A percentile compares a stretch with the other conserved stretches of the same genome.
Conservation (phyloP, 306 rosid genomes). For the Prunus padus region DNA sequence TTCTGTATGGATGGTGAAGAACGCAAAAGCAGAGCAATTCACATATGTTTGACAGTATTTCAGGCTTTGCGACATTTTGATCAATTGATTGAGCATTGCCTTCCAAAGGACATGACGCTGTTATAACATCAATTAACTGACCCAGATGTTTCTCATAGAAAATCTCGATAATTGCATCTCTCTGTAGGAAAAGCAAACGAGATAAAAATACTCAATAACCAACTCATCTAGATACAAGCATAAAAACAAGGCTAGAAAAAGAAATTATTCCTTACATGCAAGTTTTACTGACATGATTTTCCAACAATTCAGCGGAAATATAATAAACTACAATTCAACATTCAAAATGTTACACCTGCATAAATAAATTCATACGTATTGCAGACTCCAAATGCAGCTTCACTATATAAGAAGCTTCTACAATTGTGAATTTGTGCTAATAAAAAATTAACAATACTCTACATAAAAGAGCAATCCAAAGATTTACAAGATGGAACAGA, state of each 20-base stretch:
- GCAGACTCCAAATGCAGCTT: conserved; percentile 30
- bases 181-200: conserved; percentile 55
- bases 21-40: conserved; percentile 96
- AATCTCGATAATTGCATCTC: conserved; percentile 76
- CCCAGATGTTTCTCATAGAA: conserved; percentile 92
- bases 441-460: background rate
- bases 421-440: background rate
- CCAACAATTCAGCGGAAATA: conserved; percentile 56
- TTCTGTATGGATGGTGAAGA: conserved; percentile 90
- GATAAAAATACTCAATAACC: conserved; percentile 23
- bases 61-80: conserved; percentile 66
- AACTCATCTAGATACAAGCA: conserved; percentile 15
- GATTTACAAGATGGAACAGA: background rate
- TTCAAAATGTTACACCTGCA: conserved; percentile 50
- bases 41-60: conserved; percentile 82
- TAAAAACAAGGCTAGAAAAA: conserved; percentile 19
- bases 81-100: conserved; percentile 36
- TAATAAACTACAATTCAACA: conserved; percentile 52
- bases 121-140: conserved; percentile 71
- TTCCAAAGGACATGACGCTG: conserved; percentile 70
- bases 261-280: conserved; percentile 35
- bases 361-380: conserved; percentile 34
- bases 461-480: background rate
- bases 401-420: conserved; percentile 1
- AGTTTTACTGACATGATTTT: conserved; percentile 55